phyloP scores from a whole-genome alignment of 768 basidiomycete genomes.

The Strobilomyces echinocephalus region DNA sequence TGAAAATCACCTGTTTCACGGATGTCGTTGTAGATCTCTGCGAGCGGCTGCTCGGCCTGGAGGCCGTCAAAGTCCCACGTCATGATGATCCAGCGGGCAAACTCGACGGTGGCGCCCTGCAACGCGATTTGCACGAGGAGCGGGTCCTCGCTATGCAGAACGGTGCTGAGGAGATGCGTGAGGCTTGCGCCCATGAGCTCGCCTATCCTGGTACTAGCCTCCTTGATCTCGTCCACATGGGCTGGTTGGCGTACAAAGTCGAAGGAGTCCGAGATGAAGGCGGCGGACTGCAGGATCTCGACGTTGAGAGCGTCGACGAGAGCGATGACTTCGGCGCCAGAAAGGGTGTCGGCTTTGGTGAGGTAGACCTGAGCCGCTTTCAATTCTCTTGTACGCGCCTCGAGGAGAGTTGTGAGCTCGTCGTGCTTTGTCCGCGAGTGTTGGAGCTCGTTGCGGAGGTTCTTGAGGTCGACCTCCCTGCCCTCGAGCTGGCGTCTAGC shows the following conservation, averaged over 20 bases:
- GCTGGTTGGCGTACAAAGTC: slow-evolving; percentile 26
- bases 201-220: slow-evolving; percentile 24
- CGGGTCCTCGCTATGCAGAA: slow-evolving; percentile 30
- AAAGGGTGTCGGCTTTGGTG: slow-evolving; percentile 39
- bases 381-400: slow-evolving; percentile 36
- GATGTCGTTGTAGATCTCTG: too few species aligned
- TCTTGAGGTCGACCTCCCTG: slow-evolving; percentile 25
- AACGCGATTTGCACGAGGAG: slow-evolving; percentile 39
- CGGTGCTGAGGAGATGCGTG: slow-evolving; percentile 21
- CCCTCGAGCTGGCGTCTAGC: slow-evolving; percentile 21
- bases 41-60: too few species aligned
- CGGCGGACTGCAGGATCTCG: slow-evolving; percentile 45
- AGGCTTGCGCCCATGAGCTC: slow-evolving; percentile 31
- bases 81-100: slow-evolving; percentile 32
- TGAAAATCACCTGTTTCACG: too few species aligned
- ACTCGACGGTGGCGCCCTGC: slow-evolving; percentile 31
- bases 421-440: slow-evolving; percentile 22
- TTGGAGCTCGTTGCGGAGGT: slow-evolving; percentile 25
- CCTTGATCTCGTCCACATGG: slow-evolving; percentile 24
- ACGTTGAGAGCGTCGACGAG: slow-evolving; percentile 40
- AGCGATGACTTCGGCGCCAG: slow-evolving; percentile 41
- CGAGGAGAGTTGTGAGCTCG: slow-evolving; percentile 30
- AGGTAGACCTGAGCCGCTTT: slow-evolving; percentile 41
- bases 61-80: slow-evolving; percentile 33
- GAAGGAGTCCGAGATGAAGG: slow-evolving; percentile 40